phyloP scores from a whole-genome alignment of 768 basidiomycete genomes.

The Mycena pura region DNA sequence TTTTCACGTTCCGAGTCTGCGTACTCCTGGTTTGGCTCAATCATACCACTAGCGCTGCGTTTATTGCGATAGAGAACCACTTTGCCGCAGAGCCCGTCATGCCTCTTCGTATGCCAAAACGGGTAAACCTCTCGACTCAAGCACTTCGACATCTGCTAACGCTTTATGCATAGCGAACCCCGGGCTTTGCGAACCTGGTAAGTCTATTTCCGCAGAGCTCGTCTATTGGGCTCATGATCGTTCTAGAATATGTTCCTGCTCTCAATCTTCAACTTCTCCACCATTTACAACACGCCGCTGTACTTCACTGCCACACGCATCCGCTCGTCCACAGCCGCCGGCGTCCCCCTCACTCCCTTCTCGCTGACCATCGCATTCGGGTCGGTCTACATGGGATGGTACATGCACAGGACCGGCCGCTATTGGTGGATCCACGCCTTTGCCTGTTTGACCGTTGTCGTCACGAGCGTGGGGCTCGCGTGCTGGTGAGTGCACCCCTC shows the following conservation, averaged over 20 bases:
- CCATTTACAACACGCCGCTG: constrained; percentile 72
- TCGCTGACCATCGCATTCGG: constrained; percentile 66
- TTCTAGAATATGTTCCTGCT: constrained; percentile 19
- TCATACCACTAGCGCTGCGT: constrained; percentile 47
- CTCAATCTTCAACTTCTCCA: constrained; percentile 10
- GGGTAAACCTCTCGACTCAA: constrained; percentile 44
- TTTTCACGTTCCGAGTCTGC: neutral
- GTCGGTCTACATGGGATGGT: constrained; percentile 70
- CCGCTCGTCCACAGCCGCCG: constrained; percentile 58
- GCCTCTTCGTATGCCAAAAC: constrained; percentile 50
- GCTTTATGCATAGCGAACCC: constrained; percentile 47
- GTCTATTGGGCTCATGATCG: no score
- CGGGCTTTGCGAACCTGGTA: constrained; percentile 43
- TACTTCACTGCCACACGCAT: constrained; percentile 69
- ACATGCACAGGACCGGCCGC: constrained; percentile 33
- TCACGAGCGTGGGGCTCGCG: constrained; percentile 9
- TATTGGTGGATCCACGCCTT: constrained; percentile 25
- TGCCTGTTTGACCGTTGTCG: constrained; percentile 11
- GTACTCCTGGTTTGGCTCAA: constrained; percentile 40
- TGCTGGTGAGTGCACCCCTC: neutral
- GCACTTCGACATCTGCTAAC: constrained; percentile 54
- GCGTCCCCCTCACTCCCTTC: constrained; percentile 73
- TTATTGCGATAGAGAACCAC: constrained; percentile 64
- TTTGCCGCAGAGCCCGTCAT: constrained; percentile 69
- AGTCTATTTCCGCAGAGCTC: neutral